Evolutionary conservation across 805 yeast genomes (phyloP), one percentile per base, ranked within the genome.

Genomic region (Torulaspora microellipsoides): DNA sequence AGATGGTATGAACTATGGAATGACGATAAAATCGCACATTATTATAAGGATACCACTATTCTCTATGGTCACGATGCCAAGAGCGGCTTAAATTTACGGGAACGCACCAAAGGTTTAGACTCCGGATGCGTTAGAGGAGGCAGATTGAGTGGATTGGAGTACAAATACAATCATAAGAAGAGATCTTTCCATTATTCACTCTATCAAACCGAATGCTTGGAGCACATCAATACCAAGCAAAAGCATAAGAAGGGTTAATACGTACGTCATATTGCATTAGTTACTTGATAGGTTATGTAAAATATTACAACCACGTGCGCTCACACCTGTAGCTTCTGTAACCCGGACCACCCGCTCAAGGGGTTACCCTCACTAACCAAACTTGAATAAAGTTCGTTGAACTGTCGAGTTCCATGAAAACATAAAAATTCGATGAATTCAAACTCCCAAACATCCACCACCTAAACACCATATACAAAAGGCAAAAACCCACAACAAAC

Each of bases 31-130:
- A 44, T 56, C 51, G 59, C 48, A n/a, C 53, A 54, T 29, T 61
- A 65, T 32, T 43, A 34, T n/a, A 31, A 43, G 27, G 64, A 57
- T 42, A 52, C 45, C 33, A 64, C 60, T 15, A 88, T 86, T 3
- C 79, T 78, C 55, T 90, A 90, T 59, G 98, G 97, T 1, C 98
- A 90, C 59, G 95, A 87, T 59, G 95, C 97, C 3, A 71, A 78
- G 43, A 69, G 81, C 42, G 96, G 96, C 1, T 73, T 89, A 38
- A 78, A 76, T 43, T 50, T 81, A 38, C 75, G 75, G 51, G 74
- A 76, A 48, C 87, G 71, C 62, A 72, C 95, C 3, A 78, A 77
- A 55, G 98, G 97, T 0, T 66, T 90, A 31, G 98, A 91, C 58
- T 69, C 85, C 9, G 86, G 85, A 1, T 90, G 97, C 69, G 85